These are phyloP conservation scores for Yamadazyma blattariae DNA, from an alignment of 1,139 yeast genomes.

Conservation along the genomic window DNA sequence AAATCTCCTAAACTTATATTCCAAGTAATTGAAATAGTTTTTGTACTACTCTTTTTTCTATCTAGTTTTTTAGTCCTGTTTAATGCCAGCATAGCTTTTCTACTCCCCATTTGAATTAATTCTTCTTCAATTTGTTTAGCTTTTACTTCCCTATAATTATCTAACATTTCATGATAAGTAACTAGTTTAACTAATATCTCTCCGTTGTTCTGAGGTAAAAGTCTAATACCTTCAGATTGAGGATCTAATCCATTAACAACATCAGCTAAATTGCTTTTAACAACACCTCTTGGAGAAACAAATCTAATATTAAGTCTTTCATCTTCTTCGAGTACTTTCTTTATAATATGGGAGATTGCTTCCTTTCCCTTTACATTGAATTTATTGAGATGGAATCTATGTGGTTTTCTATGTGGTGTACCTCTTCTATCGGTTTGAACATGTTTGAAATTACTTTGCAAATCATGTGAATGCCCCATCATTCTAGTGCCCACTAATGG, in stretches of 20 bases:
- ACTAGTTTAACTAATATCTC: constrained; percentile 29
- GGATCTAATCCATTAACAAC: constrained; percentile 32
- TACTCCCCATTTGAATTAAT: constrained; percentile 33
- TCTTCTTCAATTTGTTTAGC: constrained; percentile 32
- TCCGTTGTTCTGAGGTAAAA: no score
- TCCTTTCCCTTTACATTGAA: constrained; percentile 24
- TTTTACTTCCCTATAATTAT: constrained; percentile 28
- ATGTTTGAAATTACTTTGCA: no score
- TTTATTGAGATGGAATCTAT: constrained; percentile 14
- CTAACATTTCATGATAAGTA: constrained; percentile 32
- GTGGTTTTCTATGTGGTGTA: not conserved
- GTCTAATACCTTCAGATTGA: constrained; percentile 25
- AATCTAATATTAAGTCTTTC: constrained; percentile 25
- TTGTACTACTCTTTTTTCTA: constrained; percentile 37
- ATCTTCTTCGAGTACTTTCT: constrained; percentile 21
- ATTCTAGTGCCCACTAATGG: no score
- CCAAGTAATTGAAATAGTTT: constrained; percentile 35
- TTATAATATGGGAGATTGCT: constrained; percentile 30
- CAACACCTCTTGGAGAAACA: constrained; percentile 25
- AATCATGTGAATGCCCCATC: no score
- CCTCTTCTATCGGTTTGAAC: no score
- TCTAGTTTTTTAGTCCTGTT: constrained; percentile 30
- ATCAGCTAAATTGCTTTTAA: constrained; percentile 23
- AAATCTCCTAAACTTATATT: constrained; percentile 39
- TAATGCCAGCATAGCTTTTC: constrained; percentile 27